These are phyloP conservation scores for Metschnikowia proteae DNA, from an alignment of 805 yeast species.

Conservation along the genomic window DNA sequence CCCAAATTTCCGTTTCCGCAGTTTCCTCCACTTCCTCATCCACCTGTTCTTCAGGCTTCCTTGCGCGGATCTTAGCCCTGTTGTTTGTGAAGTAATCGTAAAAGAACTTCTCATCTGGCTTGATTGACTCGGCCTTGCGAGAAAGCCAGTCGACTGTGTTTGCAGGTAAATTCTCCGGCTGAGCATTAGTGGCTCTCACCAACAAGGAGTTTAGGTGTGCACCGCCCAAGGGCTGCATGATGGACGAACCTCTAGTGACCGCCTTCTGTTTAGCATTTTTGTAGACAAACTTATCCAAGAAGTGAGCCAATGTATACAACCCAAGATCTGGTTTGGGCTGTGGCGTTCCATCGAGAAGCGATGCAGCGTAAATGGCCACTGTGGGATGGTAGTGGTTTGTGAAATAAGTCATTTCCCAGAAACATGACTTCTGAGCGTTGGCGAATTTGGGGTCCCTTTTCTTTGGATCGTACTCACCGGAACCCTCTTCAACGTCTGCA, in stretches of 20 bases:
- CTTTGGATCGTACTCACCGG: conserved; percentile 63
- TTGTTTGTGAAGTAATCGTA: conserved; percentile 75
- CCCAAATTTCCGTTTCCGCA: conserved; percentile 75
- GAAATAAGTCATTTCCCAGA: conserved; percentile 84
- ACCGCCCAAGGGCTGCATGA: conserved; percentile 97
- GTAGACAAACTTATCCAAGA: conserved; percentile 93
- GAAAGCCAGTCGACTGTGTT: conserved; percentile 83
- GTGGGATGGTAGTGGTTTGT: conserved; percentile 89
- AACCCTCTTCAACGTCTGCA: conserved; percentile 27
- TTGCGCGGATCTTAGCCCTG: conserved; percentile 34
- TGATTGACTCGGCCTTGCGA: conserved; percentile 58
- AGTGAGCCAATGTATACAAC: conserved; percentile 80
- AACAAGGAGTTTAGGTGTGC: conserved; percentile 65
- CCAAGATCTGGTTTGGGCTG: conserved; percentile 84
- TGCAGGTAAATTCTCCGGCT: conserved; percentile 56
- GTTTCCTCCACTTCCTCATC: conserved; percentile 41
- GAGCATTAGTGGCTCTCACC: conserved; percentile 55
- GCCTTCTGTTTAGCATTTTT: conserved; percentile 82
- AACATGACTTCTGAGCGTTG: conserved; percentile 73
- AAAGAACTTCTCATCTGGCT: conserved; percentile 86
- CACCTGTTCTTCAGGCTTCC: conserved; percentile 24
- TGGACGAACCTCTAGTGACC: conserved; percentile 76
- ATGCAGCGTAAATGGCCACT: conserved; percentile 71
- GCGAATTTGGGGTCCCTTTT: conserved; percentile 92
- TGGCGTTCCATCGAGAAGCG: conserved; percentile 49